Conservation (phyloP, 2,329 filamentous ascomycete genomes). For the Emergomyces africanus region DNA sequence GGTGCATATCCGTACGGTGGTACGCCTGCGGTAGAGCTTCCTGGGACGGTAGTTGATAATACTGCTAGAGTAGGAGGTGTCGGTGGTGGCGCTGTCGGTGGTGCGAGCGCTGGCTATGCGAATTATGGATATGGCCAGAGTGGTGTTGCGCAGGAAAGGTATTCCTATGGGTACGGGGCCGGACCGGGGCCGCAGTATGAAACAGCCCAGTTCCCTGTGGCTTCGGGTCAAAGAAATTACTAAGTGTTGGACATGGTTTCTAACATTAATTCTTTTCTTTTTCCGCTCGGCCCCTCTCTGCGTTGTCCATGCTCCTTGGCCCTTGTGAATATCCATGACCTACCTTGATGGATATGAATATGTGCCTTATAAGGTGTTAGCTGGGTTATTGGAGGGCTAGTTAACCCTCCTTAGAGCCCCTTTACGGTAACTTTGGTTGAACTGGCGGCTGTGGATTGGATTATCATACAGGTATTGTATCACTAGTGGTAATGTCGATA, state of each 20-base stretch:
- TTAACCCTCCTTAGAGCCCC: too few species aligned
- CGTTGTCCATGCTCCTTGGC: background rate
- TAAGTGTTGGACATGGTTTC: background rate
- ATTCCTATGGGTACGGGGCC: slow-evolving; percentile 10
- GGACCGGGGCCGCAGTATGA: slow-evolving; percentile 1
- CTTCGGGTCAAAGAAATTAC: background rate
- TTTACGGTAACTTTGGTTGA: background rate
- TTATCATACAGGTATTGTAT: background rate
- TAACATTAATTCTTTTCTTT: background rate
- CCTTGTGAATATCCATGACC: background rate
- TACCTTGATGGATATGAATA: background rate
- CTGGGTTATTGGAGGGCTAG: background rate
- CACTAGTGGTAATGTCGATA: background rate
- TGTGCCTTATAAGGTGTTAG: background rate
- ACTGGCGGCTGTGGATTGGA: background rate
- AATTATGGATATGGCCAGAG: slow-evolving; percentile 9
- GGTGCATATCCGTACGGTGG: background rate
- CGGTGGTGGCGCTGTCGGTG: background rate
- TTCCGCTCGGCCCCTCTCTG: background rate
- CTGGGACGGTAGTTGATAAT: background rate
- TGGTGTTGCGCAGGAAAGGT: slow-evolving; percentile 4
- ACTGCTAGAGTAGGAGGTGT: background rate
- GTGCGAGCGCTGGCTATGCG: background rate
- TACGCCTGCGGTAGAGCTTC: background rate
- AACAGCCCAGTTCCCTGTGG: background rate